Conservation (phyloP, 202 grass and related monocot genomes). For the Zizania palustris region DNA sequence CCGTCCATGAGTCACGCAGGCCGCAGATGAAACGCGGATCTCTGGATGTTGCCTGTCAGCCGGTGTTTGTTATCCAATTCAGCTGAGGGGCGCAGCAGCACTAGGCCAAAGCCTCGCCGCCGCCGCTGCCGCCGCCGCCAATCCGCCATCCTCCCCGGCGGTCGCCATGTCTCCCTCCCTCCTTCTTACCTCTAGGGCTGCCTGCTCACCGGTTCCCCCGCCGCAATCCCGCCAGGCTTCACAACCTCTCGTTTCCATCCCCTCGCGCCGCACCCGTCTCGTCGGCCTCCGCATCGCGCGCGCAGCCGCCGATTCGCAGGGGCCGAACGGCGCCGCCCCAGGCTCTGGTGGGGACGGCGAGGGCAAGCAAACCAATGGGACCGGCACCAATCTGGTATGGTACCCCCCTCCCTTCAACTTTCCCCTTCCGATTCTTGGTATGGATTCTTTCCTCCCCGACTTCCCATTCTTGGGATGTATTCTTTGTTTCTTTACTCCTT, state of each 20-base stretch:
- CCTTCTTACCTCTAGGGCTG: constrained; percentile 28
- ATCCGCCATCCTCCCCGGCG: constrained; percentile 1
- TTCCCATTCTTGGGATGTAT: background rate
- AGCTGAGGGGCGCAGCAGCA: background rate
- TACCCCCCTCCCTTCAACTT: no score
- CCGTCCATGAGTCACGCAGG: background rate
- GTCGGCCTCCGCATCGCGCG: constrained; percentile 22
- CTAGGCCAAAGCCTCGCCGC: background rate
- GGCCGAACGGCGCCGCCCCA: constrained; percentile 36
- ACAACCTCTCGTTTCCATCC: constrained; percentile 29
- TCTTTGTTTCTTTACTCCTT: background rate
- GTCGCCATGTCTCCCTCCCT: constrained; percentile 42
- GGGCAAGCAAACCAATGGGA: constrained; percentile 30
- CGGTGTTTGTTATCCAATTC: background rate
- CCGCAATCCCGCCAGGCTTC: background rate
- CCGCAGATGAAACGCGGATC: background rate
- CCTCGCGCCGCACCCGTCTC: constrained; percentile 20
- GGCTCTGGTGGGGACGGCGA: constrained; percentile 31
- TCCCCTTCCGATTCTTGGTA: no score
- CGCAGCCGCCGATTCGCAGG: constrained; percentile 35
- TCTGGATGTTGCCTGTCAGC: background rate
- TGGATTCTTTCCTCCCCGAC: no score
- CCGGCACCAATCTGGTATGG: constrained; percentile 39
- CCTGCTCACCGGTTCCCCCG: background rate
- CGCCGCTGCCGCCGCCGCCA: constrained; percentile 4